Base-by-base conservation (phyloP, 2,329 filamentous ascomycete species). In the Pseudogymnoascus verrucosus region DNA sequence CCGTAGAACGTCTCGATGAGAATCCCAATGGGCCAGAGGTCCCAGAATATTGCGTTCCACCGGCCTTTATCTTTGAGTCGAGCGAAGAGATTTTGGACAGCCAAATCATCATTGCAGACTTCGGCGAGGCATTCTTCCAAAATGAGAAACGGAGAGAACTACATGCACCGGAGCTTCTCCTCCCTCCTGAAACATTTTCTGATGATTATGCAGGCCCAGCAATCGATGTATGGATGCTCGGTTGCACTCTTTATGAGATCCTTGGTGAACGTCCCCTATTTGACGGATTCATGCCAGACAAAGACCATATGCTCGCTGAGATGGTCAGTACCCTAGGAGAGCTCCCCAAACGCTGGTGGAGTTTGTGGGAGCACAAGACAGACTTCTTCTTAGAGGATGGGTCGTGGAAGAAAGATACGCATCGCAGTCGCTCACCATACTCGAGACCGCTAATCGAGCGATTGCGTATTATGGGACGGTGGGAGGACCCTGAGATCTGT, bases 261-360 rank as follows among this genome's bases (percentile, higher is more conserved):
- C 40, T 44, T 12, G 40, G 40, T 2, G 40, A 44, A 23, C 40
- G 40, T 11, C 40, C 40, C 12, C 40, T 44, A 11, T 44, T 44
- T 2, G 40, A 44, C 11, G 40, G 40, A 14, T 44, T 44, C 40
- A 44, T 44, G 40, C 19, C 40, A 2, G 88, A 98, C 76, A 92
- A 90, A 70, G 95, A 89, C 72, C 84, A 90, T 67, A 81, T 96
- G 44, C 78, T 98, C 64, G 86, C 87, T 14, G 40, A 44, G 19
- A 44, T 44, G 19, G 11, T 23, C 16, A 44, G 19, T 6, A 44
- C 40, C 2, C 40, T 44, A 23, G 40, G 40, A 44, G 10, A 11
- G 4, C 40, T 44, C 19, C 40, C 40, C 4, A 44, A 14, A 10
- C 19, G 5, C 19, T 44, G 19, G 40, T 44, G 40, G 19, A 11